phyloP scores from a whole-genome alignment of 1,284 basidiomycete genomes.

The Lignosus rhinocerotis region DNA sequence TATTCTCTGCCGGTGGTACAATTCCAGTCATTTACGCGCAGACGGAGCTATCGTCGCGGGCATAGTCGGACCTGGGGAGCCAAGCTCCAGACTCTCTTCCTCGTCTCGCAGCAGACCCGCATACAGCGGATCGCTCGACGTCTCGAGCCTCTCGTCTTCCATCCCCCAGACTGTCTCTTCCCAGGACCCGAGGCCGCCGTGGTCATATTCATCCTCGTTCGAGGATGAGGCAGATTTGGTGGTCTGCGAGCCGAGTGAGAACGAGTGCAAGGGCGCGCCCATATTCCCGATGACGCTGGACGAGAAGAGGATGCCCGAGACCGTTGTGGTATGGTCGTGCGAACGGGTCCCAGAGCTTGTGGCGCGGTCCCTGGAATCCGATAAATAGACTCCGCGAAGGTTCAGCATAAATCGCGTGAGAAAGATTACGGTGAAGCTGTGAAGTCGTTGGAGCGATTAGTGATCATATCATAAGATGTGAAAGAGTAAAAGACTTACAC shows the following conservation, averaged over 20 bases:
- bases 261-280: constrained; percentile 23
- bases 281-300: constrained; percentile 24
- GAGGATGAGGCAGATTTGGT: neutral
- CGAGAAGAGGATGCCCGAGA: constrained; percentile 19
- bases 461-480: neutral
- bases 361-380: neutral
- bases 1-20: too few relatives aligned
- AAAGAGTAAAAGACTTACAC: constrained; percentile 12
- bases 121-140: constrained; percentile 12
- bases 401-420: constrained; percentile 29
- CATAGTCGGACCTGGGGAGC: neutral
- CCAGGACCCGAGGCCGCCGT: too few relatives aligned
- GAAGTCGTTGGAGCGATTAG: neutral
- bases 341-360: too few relatives aligned
- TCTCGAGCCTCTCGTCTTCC: constrained; percentile 7
- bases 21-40: too few relatives aligned
- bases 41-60: too few relatives aligned
- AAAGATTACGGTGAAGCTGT: constrained; percentile 26
- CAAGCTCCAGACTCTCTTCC: neutral
- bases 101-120: neutral
- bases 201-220: neutral
- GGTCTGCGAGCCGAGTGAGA: neutral
- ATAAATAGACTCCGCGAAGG: constrained; percentile 26
- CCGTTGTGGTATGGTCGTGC: neutral
- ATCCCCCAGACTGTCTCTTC: neutral